phyloP scores from a whole-genome alignment of 2,329 filamentous ascomycete species.

The Colletotrichum nymphaeae region DNA sequence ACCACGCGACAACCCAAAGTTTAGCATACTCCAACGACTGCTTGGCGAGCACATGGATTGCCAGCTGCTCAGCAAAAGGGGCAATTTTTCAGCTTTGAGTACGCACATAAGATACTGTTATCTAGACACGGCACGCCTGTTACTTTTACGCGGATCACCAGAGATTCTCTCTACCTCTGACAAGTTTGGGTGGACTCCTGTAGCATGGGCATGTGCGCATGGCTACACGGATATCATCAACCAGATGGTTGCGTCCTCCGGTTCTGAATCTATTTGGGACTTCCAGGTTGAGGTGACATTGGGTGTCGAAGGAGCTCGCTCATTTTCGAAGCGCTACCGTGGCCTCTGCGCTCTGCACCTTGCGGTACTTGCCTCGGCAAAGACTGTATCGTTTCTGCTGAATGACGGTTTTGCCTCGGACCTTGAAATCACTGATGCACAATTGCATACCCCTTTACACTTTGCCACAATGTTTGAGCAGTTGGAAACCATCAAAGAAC shows the following conservation, averaged over 20 bases:
- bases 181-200: conserved; percentile 8
- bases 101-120: background rate
- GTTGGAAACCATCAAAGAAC: background rate
- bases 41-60: background rate
- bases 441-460: background rate
- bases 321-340: background rate
- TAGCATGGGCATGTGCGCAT: conserved; percentile 4
- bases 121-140: background rate
- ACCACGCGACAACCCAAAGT: background rate
- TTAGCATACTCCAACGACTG: background rate
- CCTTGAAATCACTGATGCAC: background rate
- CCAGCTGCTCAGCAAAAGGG: background rate
- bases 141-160: background rate
- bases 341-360: background rate
- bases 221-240: background rate
- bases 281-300: background rate
- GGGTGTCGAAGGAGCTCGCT: too few relatives aligned
- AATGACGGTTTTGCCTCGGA: background rate
- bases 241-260: background rate
- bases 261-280: background rate
- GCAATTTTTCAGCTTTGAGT: background rate
- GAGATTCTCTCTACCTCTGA: background rate
- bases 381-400: background rate
- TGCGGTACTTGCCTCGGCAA: background rate
- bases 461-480: background rate